These are phyloP conservation scores for Botrytis hyacinthi DNA, from an alignment of 2,329 filamentous ascomycete species.

Conservation along the genomic window DNA sequence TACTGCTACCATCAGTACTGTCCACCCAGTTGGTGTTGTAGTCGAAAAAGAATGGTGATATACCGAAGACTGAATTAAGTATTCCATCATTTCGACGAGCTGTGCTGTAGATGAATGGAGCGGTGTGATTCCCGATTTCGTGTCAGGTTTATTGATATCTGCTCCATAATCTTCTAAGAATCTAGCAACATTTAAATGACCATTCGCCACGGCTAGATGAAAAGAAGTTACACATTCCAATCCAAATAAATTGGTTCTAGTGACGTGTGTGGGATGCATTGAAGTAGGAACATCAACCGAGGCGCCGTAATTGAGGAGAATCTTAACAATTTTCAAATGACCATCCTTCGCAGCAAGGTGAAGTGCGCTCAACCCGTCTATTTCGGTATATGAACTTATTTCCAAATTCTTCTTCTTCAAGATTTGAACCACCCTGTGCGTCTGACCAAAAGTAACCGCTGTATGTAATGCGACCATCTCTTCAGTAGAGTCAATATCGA, in stretches of 20 bases:
- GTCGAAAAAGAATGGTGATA: not conserved
- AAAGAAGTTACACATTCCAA: not conserved
- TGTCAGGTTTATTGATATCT: not conserved
- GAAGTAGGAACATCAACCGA: not conserved
- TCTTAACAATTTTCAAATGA: not conserved
- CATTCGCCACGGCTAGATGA: not conserved
- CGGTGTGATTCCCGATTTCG: not conserved
- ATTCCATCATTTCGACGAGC: not conserved
- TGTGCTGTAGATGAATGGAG: not conserved
- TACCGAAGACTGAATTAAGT: not conserved
- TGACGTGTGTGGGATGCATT: too few species aligned
- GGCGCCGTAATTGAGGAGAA: slow-evolving; percentile 3
- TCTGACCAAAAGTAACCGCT: not conserved
- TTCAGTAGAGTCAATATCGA: not conserved
- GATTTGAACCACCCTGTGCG: not conserved
- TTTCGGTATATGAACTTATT: not conserved
- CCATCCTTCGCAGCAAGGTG: slow-evolving; percentile 14
- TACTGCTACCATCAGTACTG: not conserved
- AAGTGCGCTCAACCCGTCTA: slow-evolving; percentile 4
- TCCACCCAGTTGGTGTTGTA: not conserved
- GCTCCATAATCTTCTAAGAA: not conserved
- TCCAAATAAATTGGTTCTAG: rapidly evolving
- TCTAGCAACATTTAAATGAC: not conserved
- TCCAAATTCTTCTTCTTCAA: not conserved
- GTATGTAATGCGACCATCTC: not conserved